Evolutionary conservation across 352 stramenopile species (phyloP), one percentile per base, ranked within the genome.

Genomic region (Globisporangium takayamanum): DNA sequence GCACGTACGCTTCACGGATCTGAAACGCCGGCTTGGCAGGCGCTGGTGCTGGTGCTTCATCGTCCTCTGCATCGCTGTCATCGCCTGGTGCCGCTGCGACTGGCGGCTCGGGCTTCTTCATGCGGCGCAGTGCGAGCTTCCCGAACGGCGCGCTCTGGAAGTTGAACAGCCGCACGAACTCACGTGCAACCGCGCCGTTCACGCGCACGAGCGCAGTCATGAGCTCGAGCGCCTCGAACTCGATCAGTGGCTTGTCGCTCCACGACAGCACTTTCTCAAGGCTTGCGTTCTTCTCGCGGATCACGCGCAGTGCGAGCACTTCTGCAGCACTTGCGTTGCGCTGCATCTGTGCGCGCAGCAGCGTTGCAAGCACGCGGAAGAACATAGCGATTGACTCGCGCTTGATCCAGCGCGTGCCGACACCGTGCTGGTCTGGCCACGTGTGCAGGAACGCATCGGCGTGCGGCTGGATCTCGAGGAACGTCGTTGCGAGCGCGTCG

Each of bases 191-290:
- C 3, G 57, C 61, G 18, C 67, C 65, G 25, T 74, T 83, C 5
- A 87, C 63, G 10, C 56, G 50, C 5, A 70, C 76, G 37, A 93
- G 66, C 14, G 55, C 42, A 0, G 65, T 68, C 58, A 89, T 68
- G 41, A 95, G 66, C 59, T 85, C 58, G 50, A 95, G 74, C 30
- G 81, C 79, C 44, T 78, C 70, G 62, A 79, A 88, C 57, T 88
- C 81, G 54, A 95, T 84, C 16, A 80, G 53, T 15, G 85, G 85
- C 68, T 93, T 93, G 73, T 95, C 85, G 55, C 78, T 92, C 85
- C 85, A 95, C 46, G 78, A 80, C 41, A 95, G 59, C 52, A 86
- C 56, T 61, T 89, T 95, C 59, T 90, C 77, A 3, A 92, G 64
- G 39, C 63, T 63, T 53, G 69, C 59, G 49, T 64, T 71, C 68